Evolutionary conservation across 2,329 filamentous ascomycete genomes (phyloP).

Genomic region (Colletotrichum sublineola): DNA sequence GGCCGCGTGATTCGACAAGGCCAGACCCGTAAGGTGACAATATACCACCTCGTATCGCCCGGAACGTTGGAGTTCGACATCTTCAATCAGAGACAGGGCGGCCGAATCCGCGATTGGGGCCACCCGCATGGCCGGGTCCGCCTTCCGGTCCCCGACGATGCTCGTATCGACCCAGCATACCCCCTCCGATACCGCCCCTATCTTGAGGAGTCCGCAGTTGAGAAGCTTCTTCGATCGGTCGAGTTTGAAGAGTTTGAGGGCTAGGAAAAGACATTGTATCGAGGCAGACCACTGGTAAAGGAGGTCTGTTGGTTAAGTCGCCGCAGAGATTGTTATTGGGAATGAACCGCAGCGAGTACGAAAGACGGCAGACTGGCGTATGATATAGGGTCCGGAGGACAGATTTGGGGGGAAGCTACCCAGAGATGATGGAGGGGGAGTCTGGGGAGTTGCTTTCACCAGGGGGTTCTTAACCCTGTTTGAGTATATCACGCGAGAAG

Average conservation of each 20-base stretch:
- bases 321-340: background rate
- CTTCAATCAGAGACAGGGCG: slow-evolving; percentile 43
- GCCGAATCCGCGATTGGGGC: slow-evolving; percentile 13
- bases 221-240: slow-evolving; percentile 28
- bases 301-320: background rate
- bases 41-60: slow-evolving; percentile 56
- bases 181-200: slow-evolving; percentile 25
- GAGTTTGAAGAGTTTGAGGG: slow-evolving; percentile 35
- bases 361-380: background rate
- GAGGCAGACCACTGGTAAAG: background rate
- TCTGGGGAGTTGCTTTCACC: background rate
- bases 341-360: background rate
- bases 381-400: background rate
- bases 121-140: background rate
- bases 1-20: slow-evolving; percentile 57
- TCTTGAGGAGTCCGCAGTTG: background rate
- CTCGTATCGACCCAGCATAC: background rate
- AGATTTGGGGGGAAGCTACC: background rate
- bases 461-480: slow-evolving; percentile 10
- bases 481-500: slow-evolving; percentile 6
- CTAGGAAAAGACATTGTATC: background rate
- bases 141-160: slow-evolving; percentile 15
- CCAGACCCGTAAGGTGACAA: slow-evolving; percentile 53
- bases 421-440: background rate
- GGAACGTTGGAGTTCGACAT: slow-evolving; percentile 58